Evolutionary conservation across 441 rosid genomes (phyloP).

Genomic region (Pelargonium hybrid): DNA sequence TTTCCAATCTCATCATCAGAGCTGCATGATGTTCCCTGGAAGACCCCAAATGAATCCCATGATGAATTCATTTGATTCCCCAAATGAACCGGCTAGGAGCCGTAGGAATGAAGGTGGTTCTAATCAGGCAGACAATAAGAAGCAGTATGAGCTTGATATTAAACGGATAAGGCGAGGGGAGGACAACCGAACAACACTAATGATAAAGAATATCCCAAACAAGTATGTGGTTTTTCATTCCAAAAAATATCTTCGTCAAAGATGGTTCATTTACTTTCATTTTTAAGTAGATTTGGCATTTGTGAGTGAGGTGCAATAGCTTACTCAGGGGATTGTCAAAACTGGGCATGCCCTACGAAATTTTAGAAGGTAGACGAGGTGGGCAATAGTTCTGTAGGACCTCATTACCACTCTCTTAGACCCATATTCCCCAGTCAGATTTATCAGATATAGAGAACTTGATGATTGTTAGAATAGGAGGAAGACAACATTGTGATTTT

Average conservation of each 20-base stretch:
- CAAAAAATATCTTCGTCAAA: neutral
- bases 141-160: conserved; percentile 53
- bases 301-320: no score
- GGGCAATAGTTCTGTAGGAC: no score
- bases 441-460: no score
- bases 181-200: conserved; percentile 57
- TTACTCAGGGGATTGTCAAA: no score
- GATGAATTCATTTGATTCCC: conserved; percentile 33
- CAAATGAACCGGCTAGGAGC: conserved; percentile 41
- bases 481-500: neutral
- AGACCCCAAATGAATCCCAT: conserved; percentile 33
- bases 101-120: conserved; percentile 49
- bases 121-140: conserved; percentile 45
- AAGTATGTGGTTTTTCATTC: conserved; percentile 35
- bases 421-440: neutral
- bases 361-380: no score
- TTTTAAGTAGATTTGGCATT: no score
- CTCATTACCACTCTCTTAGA: neutral
- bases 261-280: neutral
- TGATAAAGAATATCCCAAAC: conserved; percentile 79
- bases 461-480: no score
- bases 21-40: conserved; percentile 31
- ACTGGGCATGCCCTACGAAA: neutral
- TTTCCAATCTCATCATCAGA: conserved; percentile 40
- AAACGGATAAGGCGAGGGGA: conserved; percentile 47